Percentiles rank a stretch among this genome's conserved stretches.
Evolutionary conservation across 495 filamentous ascomycete species (phyloP).

Genomic region (Chaetomium fimeti): DNA sequence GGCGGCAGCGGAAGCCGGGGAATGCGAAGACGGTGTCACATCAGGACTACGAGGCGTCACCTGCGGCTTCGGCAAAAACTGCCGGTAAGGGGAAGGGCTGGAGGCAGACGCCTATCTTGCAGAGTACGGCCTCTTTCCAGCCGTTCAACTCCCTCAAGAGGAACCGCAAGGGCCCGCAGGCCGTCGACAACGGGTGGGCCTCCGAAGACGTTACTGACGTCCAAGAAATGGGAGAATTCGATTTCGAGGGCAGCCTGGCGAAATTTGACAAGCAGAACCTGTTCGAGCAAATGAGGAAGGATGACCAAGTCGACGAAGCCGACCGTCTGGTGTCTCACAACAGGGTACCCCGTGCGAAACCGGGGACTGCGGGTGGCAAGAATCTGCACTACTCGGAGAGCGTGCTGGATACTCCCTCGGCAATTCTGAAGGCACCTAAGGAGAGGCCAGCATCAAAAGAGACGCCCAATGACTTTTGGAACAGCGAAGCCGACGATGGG

Average conservation of each 20-base stretch:
- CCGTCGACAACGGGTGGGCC: conserved; percentile 84
- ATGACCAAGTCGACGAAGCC: conserved; percentile 84
- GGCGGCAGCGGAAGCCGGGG: conserved; percentile 25
- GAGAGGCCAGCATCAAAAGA: conserved; percentile 44
- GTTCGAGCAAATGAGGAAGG: conserved; percentile 82
- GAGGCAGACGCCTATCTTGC: conserved; percentile 79
- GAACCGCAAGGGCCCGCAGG: conserved; percentile 51
- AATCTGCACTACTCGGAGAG: conserved; percentile 91
- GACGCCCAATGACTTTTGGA: conserved; percentile 53
- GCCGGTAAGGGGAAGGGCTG: conserved; percentile 63
- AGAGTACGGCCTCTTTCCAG: conserved; percentile 56
- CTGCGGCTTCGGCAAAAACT: conserved; percentile 23
- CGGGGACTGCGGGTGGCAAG: conserved; percentile 79
- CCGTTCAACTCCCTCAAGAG: conserved; percentile 54
- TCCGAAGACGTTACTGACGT: conserved; percentile 96
- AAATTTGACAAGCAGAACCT: conserved; percentile 91
- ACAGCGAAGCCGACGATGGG: conserved; percentile 69
- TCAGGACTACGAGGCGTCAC: conserved; percentile 30
- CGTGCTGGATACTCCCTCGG: conserved; percentile 64
- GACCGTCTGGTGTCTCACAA: conserved; percentile 89
- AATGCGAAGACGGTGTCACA: conserved; percentile 17
- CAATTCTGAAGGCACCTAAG: conserved; percentile 44
- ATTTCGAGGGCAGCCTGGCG: conserved; percentile 81
- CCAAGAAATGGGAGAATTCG: conserved; percentile 92
- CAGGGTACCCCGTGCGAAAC: conserved; percentile 63